A percentile compares a stretch with the other conserved stretches of the same genome.
Evolutionary conservation across 352 stramenopile genomes (phyloP).

Genomic region (Plasmopara muralis): DNA sequence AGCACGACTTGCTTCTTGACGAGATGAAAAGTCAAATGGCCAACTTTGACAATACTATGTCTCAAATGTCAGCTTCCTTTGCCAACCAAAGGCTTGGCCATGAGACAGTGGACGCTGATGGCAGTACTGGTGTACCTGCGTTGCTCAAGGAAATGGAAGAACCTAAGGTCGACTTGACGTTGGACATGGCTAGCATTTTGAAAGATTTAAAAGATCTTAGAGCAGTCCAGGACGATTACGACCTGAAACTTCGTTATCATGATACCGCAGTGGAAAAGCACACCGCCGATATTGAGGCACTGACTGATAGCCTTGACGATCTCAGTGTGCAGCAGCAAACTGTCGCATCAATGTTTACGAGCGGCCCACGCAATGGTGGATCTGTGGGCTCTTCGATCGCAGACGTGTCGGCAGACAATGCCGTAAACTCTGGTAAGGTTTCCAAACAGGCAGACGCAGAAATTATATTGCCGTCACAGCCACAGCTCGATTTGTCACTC

Average conservation of each 20-base stretch:
- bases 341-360: conserved; percentile 24
- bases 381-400: conserved; percentile 1
- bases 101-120: conserved; percentile 10
- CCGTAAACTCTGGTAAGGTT: conserved; percentile 8
- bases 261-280: conserved; percentile 38
- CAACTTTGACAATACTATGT: conserved; percentile 24
- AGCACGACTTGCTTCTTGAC: conserved; percentile 35
- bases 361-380: conserved; percentile 1
- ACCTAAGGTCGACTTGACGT: conserved; percentile 10
- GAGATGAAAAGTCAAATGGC: conserved; percentile 26
- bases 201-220: conserved; percentile 45
- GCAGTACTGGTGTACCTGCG: background rate
- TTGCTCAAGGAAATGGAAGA: conserved; percentile 1
- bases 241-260: conserved; percentile 38
- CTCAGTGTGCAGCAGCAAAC: conserved; percentile 47
- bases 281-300: conserved; percentile 37
- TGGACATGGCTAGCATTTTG: conserved; percentile 26
- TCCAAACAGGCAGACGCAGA: conserved; percentile 5
- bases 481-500: conserved; percentile 62
- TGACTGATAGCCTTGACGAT: conserved; percentile 46
- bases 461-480: conserved; percentile 11
- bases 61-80: conserved; percentile 3
- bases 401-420: conserved; percentile 4
- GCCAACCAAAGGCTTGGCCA: conserved; percentile 1
- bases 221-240: conserved; percentile 26